Evolutionary conservation across 2,329 filamentous ascomycete genomes (phyloP).

Genomic region (Ceratocystis diversiconidia): DNA sequence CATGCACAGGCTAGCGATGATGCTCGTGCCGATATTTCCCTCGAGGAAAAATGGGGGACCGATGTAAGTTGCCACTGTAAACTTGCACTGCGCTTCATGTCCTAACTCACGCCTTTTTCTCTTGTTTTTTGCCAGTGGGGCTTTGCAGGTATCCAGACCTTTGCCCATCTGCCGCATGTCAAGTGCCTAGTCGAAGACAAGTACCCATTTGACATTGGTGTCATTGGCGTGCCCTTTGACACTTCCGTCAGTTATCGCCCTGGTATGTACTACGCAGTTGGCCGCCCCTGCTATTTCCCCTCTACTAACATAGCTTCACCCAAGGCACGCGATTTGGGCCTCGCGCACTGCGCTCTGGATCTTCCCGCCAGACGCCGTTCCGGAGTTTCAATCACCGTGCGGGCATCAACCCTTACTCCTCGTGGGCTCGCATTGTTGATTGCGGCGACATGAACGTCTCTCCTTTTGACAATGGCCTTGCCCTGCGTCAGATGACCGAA

Average conservation of each 20-base stretch:
- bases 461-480: slow-evolving; percentile 73
- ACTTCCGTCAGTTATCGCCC: slow-evolving; percentile 58
- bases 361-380: slow-evolving; percentile 63
- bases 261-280: slow-evolving; percentile 29
- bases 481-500: slow-evolving; percentile 69
- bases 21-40: not conserved
- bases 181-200: slow-evolving; percentile 55
- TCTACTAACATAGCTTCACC: not conserved
- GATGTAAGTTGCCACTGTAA: slow-evolving; percentile 13
- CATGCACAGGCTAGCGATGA: not conserved
- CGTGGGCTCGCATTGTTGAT: slow-evolving; percentile 67
- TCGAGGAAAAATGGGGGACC: slow-evolving; percentile 18
- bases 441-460: slow-evolving; percentile 84
- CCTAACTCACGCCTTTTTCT: not conserved
- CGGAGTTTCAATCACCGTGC: slow-evolving; percentile 70
- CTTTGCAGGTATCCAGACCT: slow-evolving; percentile 62
- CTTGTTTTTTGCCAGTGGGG: slow-evolving; percentile 24
- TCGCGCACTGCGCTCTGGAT: slow-evolving; percentile 72
- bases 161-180: slow-evolving; percentile 54
- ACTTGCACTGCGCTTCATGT: not conserved
- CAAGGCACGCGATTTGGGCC: slow-evolving; percentile 67
- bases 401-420: slow-evolving; percentile 67
- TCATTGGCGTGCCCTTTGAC: slow-evolving; percentile 61
- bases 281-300: too few relatives aligned
- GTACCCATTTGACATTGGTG: slow-evolving; percentile 53